phyloP scores from a whole-genome alignment of 768 basidiomycete genomes.

The Gymnopilus dilepis region DNA sequence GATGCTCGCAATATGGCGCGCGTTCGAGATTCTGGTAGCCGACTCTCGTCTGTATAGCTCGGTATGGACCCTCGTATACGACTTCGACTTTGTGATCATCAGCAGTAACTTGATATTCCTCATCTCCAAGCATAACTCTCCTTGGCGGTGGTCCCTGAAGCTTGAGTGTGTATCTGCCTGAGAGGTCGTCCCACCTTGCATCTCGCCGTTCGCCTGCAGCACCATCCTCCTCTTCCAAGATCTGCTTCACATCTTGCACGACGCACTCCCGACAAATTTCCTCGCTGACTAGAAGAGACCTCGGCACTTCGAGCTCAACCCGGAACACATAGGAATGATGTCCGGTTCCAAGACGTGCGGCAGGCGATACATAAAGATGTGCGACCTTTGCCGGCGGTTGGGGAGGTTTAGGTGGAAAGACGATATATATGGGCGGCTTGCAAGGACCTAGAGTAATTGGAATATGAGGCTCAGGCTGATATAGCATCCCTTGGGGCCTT shows the following conservation, averaged over 20 bases:
- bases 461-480: neutral
- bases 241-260: slow-evolving; percentile 30
- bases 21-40: slow-evolving; percentile 38
- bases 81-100: neutral
- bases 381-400: slow-evolving; percentile 37
- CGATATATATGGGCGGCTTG: slow-evolving; percentile 34
- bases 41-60: slow-evolving; percentile 31
- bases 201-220: slow-evolving; percentile 14
- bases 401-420: slow-evolving; percentile 31
- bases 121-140: slow-evolving; percentile 13
- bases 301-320: slow-evolving; percentile 58
- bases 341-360: slow-evolving; percentile 43
- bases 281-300: slow-evolving; percentile 39
- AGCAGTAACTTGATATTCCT: slow-evolving; percentile 1
- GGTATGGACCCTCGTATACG: slow-evolving; percentile 34
- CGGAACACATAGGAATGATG: slow-evolving; percentile 58
- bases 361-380: slow-evolving; percentile 54
- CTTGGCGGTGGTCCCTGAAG: slow-evolving; percentile 4
- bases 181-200: slow-evolving; percentile 17
- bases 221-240: slow-evolving; percentile 34
- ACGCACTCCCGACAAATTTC: slow-evolving; percentile 47
- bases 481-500: slow-evolving; percentile 14
- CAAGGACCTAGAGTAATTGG: slow-evolving; percentile 18
- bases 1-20: slow-evolving; percentile 37
- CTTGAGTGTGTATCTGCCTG: slow-evolving; percentile 11